phyloP scores from a whole-genome alignment of 352 stramenopile genomes.

The Achlya hypogyna region DNA sequence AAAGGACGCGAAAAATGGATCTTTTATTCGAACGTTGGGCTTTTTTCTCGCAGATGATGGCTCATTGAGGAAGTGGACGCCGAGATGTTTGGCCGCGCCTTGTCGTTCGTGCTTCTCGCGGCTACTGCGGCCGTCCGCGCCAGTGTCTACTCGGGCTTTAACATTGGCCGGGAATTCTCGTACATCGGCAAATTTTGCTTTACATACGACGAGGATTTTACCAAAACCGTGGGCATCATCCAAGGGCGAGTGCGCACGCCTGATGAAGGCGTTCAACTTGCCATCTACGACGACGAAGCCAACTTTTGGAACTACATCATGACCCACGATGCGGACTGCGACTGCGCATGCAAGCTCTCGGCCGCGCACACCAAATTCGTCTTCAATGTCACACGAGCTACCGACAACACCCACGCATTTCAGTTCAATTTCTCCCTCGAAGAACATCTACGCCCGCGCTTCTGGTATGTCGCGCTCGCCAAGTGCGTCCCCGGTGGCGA shows the following conservation, averaged over 20 bases:
- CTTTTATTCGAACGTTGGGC: too few relatives aligned
- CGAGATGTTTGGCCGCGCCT: constrained; percentile 2
- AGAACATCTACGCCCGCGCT: constrained; percentile 11
- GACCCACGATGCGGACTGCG: constrained; percentile 35
- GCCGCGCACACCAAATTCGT: constrained; percentile 51
- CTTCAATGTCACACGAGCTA: constrained; percentile 42
- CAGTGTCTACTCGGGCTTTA: constrained; percentile 49
- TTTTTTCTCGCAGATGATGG: too few relatives aligned
- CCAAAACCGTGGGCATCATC: constrained; percentile 36
- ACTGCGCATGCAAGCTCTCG: constrained; percentile 67
- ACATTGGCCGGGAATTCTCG: constrained; percentile 57
- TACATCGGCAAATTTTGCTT: constrained; percentile 82
- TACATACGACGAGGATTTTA: constrained; percentile 17
- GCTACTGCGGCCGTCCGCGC: constrained; percentile 18
- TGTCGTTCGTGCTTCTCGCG: constrained; percentile 12
- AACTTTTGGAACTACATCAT: constrained; percentile 77
- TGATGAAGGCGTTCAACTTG: constrained; percentile 48
- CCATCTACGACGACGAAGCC: constrained; percentile 71
- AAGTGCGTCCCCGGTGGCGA: constrained; percentile 60
- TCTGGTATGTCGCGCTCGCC: constrained; percentile 51
- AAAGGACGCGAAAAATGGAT: too few relatives aligned
- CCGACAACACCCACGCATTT: constrained; percentile 39
- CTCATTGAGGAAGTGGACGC: too few relatives aligned
- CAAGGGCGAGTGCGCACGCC: constrained; percentile 53
- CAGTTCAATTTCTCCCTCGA: constrained; percentile 49